phyloP scores from a whole-genome alignment of 495 filamentous ascomycete genomes.

The Copromyces sp. region DNA sequence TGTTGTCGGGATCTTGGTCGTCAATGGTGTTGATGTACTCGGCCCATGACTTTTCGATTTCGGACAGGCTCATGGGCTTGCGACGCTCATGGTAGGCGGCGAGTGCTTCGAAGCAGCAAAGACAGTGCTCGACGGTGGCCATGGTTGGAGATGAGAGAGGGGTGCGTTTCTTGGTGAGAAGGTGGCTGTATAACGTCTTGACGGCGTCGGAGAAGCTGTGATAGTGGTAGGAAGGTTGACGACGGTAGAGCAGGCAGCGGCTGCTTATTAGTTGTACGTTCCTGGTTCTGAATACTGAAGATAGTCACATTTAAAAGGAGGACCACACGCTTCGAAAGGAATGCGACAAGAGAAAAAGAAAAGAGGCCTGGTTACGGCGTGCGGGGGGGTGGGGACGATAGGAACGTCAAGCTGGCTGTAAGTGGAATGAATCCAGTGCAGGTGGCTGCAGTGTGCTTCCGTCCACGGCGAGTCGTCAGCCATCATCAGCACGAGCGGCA shows the following conservation, averaged over 20 bases:
- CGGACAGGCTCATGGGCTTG: conserved; percentile 41
- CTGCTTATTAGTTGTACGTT: neutral
- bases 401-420: neutral
- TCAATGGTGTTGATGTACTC: conserved; percentile 30
- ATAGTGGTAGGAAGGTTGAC: neutral
- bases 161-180: neutral
- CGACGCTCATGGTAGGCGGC: conserved; percentile 36
- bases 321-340: neutral
- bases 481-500: neutral
- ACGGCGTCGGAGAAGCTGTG: neutral
- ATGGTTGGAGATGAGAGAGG: conserved; percentile 34
- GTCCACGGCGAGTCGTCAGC: neutral
- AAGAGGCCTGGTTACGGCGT: neutral
- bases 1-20: conserved; percentile 12
- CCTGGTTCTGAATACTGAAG: neutral
- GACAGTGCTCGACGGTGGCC: conserved; percentile 76
- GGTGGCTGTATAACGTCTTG: neutral
- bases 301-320: neutral
- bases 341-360: neutral
- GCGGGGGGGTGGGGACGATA: neutral
- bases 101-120: conserved; percentile 86
- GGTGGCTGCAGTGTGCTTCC: neutral
- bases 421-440: neutral
- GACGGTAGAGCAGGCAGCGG: neutral
- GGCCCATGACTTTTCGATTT: conserved; percentile 66